A percentile compares a stretch with the other conserved stretches of the same genome.
These are phyloP conservation scores for Botryotinia convoluta DNA, from an alignment of 2,329 filamentous ascomycete species.

Conservation along the genomic window DNA sequence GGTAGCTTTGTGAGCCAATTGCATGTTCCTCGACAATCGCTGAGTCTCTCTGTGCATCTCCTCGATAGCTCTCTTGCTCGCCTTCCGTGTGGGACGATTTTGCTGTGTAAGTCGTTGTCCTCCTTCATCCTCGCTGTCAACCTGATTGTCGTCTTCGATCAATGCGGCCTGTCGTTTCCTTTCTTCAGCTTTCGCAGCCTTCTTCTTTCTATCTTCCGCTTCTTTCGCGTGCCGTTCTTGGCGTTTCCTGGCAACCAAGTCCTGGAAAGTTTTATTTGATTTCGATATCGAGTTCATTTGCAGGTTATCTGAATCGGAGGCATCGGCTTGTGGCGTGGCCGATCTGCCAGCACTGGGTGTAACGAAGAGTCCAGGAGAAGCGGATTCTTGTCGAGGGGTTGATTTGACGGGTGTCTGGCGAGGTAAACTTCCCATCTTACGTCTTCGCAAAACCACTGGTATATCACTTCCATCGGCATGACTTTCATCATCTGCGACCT, in stretches of 20 bases:
- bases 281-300: conserved; percentile 44
- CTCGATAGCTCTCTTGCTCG: conserved; percentile 90
- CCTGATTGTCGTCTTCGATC: conserved; percentile 52
- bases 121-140: conserved; percentile 60
- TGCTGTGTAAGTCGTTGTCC: conserved; percentile 67
- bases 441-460: conserved; percentile 32
- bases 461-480: conserved; percentile 37
- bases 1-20: conserved; percentile 83
- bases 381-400: conserved; percentile 24
- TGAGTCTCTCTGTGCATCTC: conserved; percentile 96
- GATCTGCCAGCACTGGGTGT: conserved; percentile 35
- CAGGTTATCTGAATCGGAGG: conserved; percentile 43
- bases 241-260: conserved; percentile 70
- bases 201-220: conserved; percentile 52
- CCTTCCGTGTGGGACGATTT: conserved; percentile 71
- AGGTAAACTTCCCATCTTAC: conserved; percentile 29
- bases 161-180: conserved; percentile 48
- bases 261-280: conserved; percentile 62
- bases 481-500: conserved; percentile 39
- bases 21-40: conserved; percentile 83
- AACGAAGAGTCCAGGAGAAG: conserved; percentile 44
- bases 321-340: conserved; percentile 35
- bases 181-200: conserved; percentile 34
- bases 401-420: conserved; percentile 28
- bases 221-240: conserved; percentile 68